Evolutionary conservation across 2,329 filamentous ascomycete species (phyloP).

Genomic region (Trichophyton mentagrophytes): DNA sequence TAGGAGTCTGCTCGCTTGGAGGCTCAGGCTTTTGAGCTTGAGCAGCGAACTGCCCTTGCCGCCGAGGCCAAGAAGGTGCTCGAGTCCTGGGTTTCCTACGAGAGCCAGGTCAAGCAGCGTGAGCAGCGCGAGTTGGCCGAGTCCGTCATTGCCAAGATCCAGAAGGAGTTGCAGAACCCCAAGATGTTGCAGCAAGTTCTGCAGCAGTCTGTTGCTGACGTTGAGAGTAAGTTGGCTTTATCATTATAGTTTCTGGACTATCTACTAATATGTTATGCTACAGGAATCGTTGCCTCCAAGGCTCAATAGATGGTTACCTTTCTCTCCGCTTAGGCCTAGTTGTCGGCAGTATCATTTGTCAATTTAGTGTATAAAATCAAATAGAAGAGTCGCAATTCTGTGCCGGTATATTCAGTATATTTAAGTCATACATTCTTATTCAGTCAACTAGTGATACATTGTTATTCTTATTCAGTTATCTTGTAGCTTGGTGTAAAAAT

Average conservation of each 20-base stretch:
- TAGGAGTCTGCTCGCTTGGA: conserved; percentile 96
- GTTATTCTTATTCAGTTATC: not conserved
- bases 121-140: conserved; percentile 95
- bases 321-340: conserved; percentile 3
- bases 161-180: conserved; percentile 97
- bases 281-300: conserved; percentile 14
- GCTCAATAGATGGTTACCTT: conserved; percentile 10
- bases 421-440: not conserved
- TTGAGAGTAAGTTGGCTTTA: conserved; percentile 62
- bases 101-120: conserved; percentile 95
- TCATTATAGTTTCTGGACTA: not conserved
- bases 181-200: conserved; percentile 96
- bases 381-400: conserved; percentile 7
- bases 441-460: not conserved
- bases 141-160: conserved; percentile 88
- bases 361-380: conserved; percentile 12
- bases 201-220: conserved; percentile 86
- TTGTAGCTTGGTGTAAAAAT: not conserved
- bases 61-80: conserved; percentile 89
- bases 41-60: conserved; percentile 88
- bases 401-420: conserved; percentile 1
- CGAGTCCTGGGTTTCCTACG: conserved; percentile 97
- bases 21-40: conserved; percentile 89
- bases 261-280: conserved; percentile 10
- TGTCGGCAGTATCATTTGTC: conserved; percentile 6